phyloP scores from a whole-genome alignment of 306 rosid genomes.

The Quercus ilex region DNA sequence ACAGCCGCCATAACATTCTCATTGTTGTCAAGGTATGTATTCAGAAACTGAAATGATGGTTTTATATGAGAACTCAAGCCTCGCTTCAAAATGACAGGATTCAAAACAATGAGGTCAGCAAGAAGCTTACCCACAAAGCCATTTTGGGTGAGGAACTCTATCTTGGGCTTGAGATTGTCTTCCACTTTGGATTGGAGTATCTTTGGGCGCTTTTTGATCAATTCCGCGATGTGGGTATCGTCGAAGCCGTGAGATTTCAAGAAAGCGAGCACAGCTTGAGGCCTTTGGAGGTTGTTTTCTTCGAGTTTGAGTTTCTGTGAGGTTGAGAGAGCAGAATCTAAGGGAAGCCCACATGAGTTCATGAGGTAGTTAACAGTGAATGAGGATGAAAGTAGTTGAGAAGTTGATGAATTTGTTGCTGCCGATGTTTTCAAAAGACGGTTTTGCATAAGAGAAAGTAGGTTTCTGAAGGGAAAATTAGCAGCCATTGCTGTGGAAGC shows the following conservation, averaged over 20 bases:
- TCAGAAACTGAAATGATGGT: conserved; percentile 6
- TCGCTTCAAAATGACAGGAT: not conserved
- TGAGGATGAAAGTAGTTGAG: not conserved
- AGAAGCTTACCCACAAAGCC: not conserved
- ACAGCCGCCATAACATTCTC: not conserved
- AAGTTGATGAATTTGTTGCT: not conserved
- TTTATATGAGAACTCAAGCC: conserved; percentile 14
- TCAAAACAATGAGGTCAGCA: conserved; percentile 5
- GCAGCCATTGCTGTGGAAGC: not conserved
- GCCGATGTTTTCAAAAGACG: not conserved
- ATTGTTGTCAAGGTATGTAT: not conserved
- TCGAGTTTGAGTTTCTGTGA: not conserved
- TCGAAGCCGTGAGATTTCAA: not conserved
- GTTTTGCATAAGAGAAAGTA: not conserved
- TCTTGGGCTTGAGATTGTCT: not conserved
- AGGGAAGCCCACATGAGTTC: not conserved
- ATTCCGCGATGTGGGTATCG: not conserved
- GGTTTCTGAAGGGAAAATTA: not conserved
- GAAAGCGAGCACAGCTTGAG: not conserved
- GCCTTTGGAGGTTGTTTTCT: not conserved
- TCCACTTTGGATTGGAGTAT: not conserved
- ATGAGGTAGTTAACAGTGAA: not conserved
- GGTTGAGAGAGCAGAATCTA: not conserved
- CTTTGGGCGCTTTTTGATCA: not conserved
- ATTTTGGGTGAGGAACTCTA: not conserved